Conservation (phyloP, 164 flowering plant species). For the Litsea cubeba region DNA sequence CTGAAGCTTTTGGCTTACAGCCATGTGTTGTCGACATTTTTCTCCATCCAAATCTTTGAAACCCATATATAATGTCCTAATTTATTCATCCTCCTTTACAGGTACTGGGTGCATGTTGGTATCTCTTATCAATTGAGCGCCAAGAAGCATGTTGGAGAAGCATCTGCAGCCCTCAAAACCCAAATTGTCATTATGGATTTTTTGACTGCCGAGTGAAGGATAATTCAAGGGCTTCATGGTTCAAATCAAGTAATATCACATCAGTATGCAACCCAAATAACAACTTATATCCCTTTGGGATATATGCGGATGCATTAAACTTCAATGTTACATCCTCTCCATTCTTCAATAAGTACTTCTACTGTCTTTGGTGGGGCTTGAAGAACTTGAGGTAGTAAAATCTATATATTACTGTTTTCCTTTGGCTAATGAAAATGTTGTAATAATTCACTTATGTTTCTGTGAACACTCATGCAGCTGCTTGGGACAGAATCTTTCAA, state of each 20-base stretch:
- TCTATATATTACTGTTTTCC: neutral
- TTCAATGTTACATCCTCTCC: conserved; percentile 30
- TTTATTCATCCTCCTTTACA: conserved; percentile 10
- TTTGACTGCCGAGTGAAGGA: conserved; percentile 34
- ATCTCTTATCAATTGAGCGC: conserved; percentile 55
- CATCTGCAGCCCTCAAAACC: conserved; percentile 30
- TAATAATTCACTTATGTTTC: neutral
- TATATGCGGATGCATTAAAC: conserved; percentile 49
- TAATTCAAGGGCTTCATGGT: conserved; percentile 37
- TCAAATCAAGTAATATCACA: conserved; percentile 46
- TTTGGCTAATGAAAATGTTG: neutral
- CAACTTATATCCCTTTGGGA: conserved; percentile 47
- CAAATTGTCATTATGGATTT: conserved; percentile 29
- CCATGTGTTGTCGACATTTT: neutral
- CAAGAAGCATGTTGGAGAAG: conserved; percentile 61
- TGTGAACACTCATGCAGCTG: conserved; percentile 46
- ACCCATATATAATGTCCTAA: neutral
- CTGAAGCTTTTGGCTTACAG: neutral
- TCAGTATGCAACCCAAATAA: conserved; percentile 33
- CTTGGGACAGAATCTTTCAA: conserved; percentile 72
- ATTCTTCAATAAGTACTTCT: conserved; percentile 59
- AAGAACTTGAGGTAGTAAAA: conserved; percentile 48
- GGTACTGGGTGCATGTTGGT: conserved; percentile 75
- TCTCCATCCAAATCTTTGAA: neutral
- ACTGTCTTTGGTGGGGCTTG: conserved; percentile 86